Evolutionary conservation across 2,329 filamentous ascomycete genomes (phyloP).

Genomic region (Orbilia brochopaga): DNA sequence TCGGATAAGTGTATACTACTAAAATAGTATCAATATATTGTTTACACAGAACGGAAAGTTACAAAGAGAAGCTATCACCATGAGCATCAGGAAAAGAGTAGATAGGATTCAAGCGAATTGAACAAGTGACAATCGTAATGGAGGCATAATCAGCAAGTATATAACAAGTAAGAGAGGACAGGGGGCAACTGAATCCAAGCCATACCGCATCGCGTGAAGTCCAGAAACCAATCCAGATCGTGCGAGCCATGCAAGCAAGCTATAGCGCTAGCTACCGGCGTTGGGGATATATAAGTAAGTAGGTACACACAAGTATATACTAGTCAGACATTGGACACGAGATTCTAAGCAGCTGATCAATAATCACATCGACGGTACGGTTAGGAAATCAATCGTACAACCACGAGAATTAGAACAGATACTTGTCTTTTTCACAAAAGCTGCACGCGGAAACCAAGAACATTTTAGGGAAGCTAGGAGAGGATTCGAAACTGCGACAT

Average conservation of each 20-base stretch:
- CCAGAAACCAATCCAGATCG: too few relatives aligned
- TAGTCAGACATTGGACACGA: neutral
- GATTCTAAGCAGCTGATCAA: conserved; percentile 1
- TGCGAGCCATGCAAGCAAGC: too few relatives aligned
- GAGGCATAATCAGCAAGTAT: too few relatives aligned
- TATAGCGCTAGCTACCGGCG: too few relatives aligned
- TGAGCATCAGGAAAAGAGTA: neutral
- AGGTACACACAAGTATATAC: neutral
- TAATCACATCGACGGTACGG: neutral
- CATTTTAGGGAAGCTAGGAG: neutral
- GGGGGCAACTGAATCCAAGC: neutral
- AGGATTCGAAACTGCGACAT: too few relatives aligned
- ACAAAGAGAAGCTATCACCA: neutral
- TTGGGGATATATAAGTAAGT: too few relatives aligned
- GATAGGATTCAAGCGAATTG: too few relatives aligned
- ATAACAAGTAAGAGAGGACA: neutral
- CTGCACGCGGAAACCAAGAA: neutral
- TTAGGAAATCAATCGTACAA: neutral
- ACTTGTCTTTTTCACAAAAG: conserved; percentile 5
- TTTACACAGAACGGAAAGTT: conserved; percentile 4
- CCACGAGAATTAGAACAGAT: neutral
- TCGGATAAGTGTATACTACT: too few relatives aligned
- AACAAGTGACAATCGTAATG: too few relatives aligned
- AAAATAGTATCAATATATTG: neutral
- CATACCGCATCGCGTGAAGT: neutral